Evolutionary conservation across 169 alveolate genomes (phyloP), one percentile per base, ranked within the genome.

Genomic region (Cryptosporidium bovis): DNA sequence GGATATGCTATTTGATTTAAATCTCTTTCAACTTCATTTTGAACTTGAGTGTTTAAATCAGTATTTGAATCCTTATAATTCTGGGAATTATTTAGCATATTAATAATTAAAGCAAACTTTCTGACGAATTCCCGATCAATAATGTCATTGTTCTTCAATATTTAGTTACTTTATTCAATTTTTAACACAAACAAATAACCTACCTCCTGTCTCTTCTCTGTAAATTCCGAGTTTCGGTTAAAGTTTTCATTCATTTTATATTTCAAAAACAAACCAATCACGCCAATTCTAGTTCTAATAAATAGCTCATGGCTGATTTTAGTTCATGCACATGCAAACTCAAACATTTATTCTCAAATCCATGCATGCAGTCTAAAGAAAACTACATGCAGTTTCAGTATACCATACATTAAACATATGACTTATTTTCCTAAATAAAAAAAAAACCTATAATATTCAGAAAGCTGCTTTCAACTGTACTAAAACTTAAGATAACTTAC

Each of bases 121-220:
- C 64, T 15, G 15, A 77, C 44, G 64, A 77, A 60, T 10, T 77
- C 87, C 40, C 56, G 87, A 40, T 77, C 87, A 12, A 77, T 24
- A 13, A 40, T 13, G 3, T 64, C 50, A 13, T 66, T 62, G 18
- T 24, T 48, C 83, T 69, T 51, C 13, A 55, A 16, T 69, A 20
- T 34, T 53, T 53, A 69, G 58, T 46, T 8, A 69, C 13, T 53
- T 53, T 4, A 31, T 33, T 31, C 58, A 24, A 31, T 51, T 27
- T 24, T 7, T 48, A 29, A 69, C 34, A 27, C 16, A 20, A 7
- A 44, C 5, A 58, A 58, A 44, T 7, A 34, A 77, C 87, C 56
- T 77, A 77, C 87, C 40, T 62, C 77, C 53, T 27, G 29, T 20
- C 34, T 56, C 24, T 7, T 77, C 33, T 77, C 87, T 40, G 64